phyloP scores from a whole-genome alignment of 1,284 basidiomycete species.

The Papiliotrema fonsecae region DNA sequence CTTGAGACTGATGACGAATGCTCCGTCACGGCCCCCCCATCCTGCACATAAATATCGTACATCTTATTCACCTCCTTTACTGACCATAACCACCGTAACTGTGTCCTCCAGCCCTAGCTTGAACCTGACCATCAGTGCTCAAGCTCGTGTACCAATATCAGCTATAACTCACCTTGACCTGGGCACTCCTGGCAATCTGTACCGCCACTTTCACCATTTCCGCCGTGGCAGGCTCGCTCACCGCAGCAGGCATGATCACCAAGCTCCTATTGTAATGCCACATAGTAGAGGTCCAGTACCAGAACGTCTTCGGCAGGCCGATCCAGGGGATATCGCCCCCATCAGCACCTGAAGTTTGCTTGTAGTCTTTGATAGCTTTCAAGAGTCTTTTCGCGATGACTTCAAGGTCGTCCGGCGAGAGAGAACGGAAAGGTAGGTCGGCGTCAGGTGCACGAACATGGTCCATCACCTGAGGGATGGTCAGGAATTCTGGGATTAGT shows the following conservation, averaged over 20 bases:
- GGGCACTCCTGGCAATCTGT: neutral
- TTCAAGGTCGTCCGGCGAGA: neutral
- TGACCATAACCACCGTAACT: neutral
- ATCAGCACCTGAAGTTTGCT: neutral
- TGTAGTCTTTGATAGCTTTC: neutral
- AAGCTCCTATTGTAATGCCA: neutral
- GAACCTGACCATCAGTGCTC: no score
- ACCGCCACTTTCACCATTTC: neutral
- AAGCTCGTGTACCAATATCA: no score
- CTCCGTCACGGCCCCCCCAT: neutral
- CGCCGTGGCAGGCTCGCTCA: neutral
- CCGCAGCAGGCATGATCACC: neutral
- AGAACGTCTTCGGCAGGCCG: neutral
- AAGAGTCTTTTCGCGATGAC: neutral
- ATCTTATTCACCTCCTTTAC: neutral
- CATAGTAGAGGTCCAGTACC: neutral
- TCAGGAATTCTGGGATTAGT: neutral
- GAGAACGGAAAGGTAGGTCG: neutral
- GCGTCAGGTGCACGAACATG: neutral
- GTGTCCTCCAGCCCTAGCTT: neutral
- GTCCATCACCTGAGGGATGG: neutral
- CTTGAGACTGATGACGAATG: neutral
- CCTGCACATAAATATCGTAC: neutral
- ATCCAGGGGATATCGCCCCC: neutral
- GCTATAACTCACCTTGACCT: neutral